phyloP scores from a whole-genome alignment of 2,329 filamentous ascomycete species.

The Venturia effusa region DNA sequence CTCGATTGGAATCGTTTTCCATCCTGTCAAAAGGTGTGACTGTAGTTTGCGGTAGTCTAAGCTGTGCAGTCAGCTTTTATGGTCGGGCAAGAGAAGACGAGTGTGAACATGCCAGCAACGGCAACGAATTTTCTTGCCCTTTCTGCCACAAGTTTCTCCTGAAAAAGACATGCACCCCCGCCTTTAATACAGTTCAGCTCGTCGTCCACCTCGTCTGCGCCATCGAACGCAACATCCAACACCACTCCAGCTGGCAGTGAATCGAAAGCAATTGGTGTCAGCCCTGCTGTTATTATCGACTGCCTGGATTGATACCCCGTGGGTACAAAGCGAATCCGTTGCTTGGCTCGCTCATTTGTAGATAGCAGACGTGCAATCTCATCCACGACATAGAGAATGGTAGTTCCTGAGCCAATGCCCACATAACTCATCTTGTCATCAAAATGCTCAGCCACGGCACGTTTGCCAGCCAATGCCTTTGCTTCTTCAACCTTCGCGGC shows the following conservation, averaged over 20 bases:
- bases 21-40: constrained; percentile 58
- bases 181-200: constrained; percentile 97
- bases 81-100: background rate
- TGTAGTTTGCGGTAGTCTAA: constrained; percentile 85
- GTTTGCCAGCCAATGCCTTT: constrained; percentile 10
- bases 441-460: constrained; percentile 49
- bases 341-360: constrained; percentile 19
- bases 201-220: constrained; percentile 91
- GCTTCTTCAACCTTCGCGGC: constrained; percentile 11
- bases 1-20: constrained; percentile 85
- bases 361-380: constrained; percentile 52
- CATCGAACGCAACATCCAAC: constrained; percentile 89
- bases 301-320: constrained; percentile 87
- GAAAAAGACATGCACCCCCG: constrained; percentile 92
- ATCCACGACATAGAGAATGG: constrained; percentile 76
- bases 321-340: constrained; percentile 72
- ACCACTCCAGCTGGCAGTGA: constrained; percentile 52
- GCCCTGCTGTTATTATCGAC: constrained; percentile 68
- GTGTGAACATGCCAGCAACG: constrained; percentile 54
- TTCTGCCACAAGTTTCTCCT: constrained; percentile 90
- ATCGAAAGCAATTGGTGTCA: constrained; percentile 69
- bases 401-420: constrained; percentile 73
- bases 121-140: constrained; percentile 78
- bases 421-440: constrained; percentile 50
- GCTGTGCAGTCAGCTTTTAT: background rate